Conservation (phyloP, 441 rosid genomes). For the Croton setiger region DNA sequence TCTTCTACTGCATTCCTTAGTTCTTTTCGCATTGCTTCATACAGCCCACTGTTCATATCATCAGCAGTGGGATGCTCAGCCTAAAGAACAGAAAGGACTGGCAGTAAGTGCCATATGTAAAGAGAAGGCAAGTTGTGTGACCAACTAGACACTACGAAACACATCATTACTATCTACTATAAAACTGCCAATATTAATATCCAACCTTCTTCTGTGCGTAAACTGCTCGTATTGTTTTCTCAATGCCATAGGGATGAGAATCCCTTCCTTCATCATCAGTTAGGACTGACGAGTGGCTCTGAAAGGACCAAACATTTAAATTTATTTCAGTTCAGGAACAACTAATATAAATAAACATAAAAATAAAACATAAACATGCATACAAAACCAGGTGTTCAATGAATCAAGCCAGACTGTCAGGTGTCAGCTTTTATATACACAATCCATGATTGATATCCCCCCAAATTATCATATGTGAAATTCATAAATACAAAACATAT, state of each 20-base stretch:
- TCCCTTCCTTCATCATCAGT: conserved; percentile 89
- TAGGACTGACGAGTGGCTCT: conserved; percentile 88
- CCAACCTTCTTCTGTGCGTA: conserved; percentile 76
- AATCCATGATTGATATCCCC: background rate
- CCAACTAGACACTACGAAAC: background rate
- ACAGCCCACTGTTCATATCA: conserved; percentile 43
- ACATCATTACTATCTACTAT: background rate
- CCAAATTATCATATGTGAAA: background rate
- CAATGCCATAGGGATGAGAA: conserved; percentile 38
- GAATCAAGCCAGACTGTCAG: background rate
- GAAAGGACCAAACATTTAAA: conserved; percentile 28
- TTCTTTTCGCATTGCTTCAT: conserved; percentile 64
- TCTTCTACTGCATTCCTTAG: conserved; percentile 72
- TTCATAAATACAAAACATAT: conserved; percentile 1
- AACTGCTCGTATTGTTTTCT: conserved; percentile 67
- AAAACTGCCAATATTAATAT: conserved; percentile 15
- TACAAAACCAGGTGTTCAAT: conserved; percentile 7
- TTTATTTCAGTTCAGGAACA: conserved; percentile 12
- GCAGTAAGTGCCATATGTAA: conserved; percentile 18
- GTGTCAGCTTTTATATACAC: conserved; percentile 2
- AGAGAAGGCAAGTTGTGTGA: background rate
- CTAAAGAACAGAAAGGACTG: conserved; percentile 26
- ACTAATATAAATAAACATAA: conserved; percentile 5
- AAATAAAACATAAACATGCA: background rate
- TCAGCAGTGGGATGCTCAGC: conserved; percentile 49